Evolutionary conservation across 2,329 filamentous ascomycete genomes (phyloP).

Genomic region (Penicillium brevicompactum): DNA sequence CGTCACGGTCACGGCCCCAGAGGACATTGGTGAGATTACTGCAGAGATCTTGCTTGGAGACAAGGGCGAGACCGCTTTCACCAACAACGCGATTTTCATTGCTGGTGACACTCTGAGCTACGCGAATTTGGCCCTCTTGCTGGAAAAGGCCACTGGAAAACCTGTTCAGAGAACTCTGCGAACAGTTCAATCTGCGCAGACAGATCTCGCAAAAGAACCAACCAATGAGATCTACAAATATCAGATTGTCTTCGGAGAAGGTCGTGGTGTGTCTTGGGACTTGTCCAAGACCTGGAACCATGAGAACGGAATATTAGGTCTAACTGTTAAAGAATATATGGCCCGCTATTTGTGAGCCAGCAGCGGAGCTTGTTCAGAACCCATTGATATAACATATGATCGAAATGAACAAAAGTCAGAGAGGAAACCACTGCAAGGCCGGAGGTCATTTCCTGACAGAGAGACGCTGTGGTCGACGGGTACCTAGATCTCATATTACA

Average conservation of each 20-base stretch:
- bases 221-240: slow-evolving; percentile 60
- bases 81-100: slow-evolving; percentile 56
- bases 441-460: too few relatives aligned
- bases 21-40: slow-evolving; percentile 65
- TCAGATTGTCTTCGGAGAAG: slow-evolving; percentile 60
- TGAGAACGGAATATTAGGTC: slow-evolving; percentile 45
- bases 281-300: slow-evolving; percentile 56
- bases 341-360: too few relatives aligned
- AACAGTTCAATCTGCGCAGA: slow-evolving; percentile 48
- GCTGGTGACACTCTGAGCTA: slow-evolving; percentile 67
- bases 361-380: too few relatives aligned
- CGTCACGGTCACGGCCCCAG: slow-evolving; percentile 64
- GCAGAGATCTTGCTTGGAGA: slow-evolving; percentile 53
- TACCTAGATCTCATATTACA: too few relatives aligned
- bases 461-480: too few relatives aligned
- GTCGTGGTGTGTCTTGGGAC: slow-evolving; percentile 62
- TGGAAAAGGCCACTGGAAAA: slow-evolving; percentile 50
- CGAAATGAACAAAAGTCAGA: too few relatives aligned
- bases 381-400: too few relatives aligned
- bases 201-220: slow-evolving; percentile 51
- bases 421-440: too few relatives aligned
- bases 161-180: slow-evolving; percentile 55
- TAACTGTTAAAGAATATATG: slow-evolving; percentile 23
- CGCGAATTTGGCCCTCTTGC: slow-evolving; percentile 52
- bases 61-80: slow-evolving; percentile 29